phyloP scores from a whole-genome alignment of 2,329 filamentous ascomycete species.

The Calycina herbarum region DNA sequence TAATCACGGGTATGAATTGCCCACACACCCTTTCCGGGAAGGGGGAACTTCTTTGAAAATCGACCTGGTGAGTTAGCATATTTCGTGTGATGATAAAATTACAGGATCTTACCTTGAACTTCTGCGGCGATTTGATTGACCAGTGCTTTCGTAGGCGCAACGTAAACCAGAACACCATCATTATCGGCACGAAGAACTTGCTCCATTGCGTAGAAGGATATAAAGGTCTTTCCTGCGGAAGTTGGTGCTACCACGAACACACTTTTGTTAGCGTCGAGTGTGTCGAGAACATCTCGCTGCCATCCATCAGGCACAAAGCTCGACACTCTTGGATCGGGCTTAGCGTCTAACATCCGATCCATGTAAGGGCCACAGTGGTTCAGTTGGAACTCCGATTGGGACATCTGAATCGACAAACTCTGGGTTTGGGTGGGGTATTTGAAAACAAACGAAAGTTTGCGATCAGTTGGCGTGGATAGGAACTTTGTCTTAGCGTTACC shows the following conservation, averaged over 20 bases:
- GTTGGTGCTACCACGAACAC: slow-evolving; percentile 77
- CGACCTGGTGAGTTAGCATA: slow-evolving; percentile 40
- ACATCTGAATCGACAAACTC: slow-evolving; percentile 37
- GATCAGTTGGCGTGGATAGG: slow-evolving; percentile 33
- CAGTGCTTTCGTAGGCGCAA: slow-evolving; percentile 78
- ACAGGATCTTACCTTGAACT: slow-evolving; percentile 54
- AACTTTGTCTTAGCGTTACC: slow-evolving; percentile 34
- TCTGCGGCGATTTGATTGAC: slow-evolving; percentile 84
- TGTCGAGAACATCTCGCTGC: slow-evolving; percentile 73
- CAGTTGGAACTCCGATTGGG: slow-evolving; percentile 63
- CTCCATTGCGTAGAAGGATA: slow-evolving; percentile 82
- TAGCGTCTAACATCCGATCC: slow-evolving; percentile 71
- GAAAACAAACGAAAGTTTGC: slow-evolving; percentile 48
- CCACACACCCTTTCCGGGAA: slow-evolving; percentile 69
- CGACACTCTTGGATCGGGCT: slow-evolving; percentile 63
- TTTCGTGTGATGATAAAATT: background rate
- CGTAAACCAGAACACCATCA: slow-evolving; percentile 72
- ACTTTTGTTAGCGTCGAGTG: slow-evolving; percentile 68
- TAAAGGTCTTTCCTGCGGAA: slow-evolving; percentile 80
- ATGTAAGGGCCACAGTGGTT: slow-evolving; percentile 70
- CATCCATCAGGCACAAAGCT: slow-evolving; percentile 74
- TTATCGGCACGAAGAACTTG: slow-evolving; percentile 68
- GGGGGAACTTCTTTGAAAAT: slow-evolving; percentile 63
- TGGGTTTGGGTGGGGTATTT: slow-evolving; percentile 38
- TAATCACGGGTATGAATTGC: slow-evolving; percentile 77